Percentiles rank a stretch among this genome's conserved stretches.
Conservation (phyloP, 2,329 filamentous ascomycete genomes). For the Didymella pinodella region DNA sequence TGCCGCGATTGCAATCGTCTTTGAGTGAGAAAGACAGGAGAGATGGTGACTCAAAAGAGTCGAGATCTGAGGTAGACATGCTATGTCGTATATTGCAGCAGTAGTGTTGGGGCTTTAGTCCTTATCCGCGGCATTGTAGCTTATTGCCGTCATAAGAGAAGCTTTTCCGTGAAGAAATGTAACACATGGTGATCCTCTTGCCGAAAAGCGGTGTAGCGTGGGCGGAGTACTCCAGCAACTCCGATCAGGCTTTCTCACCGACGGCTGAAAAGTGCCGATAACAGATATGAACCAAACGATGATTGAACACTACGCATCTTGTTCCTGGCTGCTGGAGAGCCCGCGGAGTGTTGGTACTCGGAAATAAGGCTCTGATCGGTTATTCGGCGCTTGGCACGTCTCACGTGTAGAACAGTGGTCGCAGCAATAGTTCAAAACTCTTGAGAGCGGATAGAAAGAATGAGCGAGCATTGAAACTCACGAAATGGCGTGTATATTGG, state of each 20-base stretch:
- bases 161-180: slow-evolving; percentile 45
- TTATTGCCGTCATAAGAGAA: slow-evolving; percentile 31
- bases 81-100: slow-evolving; percentile 23
- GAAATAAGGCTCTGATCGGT: slow-evolving; percentile 9
- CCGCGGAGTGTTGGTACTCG: slow-evolving; percentile 1
- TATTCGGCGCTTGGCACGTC: slow-evolving; percentile 18
- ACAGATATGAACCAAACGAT: background rate
- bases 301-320: background rate
- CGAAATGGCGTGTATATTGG: slow-evolving; percentile 22
- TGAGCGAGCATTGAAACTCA: slow-evolving; percentile 24
- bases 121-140: slow-evolving; percentile 26
- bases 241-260: slow-evolving; percentile 10
- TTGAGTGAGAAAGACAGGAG: slow-evolving; percentile 7
- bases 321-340: background rate
- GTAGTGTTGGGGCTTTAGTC: slow-evolving; percentile 23
- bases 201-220: slow-evolving; percentile 36
- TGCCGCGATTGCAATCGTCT: slow-evolving; percentile 2
- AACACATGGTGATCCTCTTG: slow-evolving; percentile 27
- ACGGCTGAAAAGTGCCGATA: slow-evolving; percentile 8
- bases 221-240: slow-evolving; percentile 21
- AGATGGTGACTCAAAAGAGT: slow-evolving; percentile 16
- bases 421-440: background rate
- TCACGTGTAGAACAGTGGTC: slow-evolving; percentile 20
- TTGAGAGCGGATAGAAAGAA: background rate
- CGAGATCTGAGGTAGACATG: slow-evolving; percentile 22